These are phyloP conservation scores for Melocanna baccifera DNA, from an alignment of 176 grass and related monocot species.

Conservation along the genomic window DNA sequence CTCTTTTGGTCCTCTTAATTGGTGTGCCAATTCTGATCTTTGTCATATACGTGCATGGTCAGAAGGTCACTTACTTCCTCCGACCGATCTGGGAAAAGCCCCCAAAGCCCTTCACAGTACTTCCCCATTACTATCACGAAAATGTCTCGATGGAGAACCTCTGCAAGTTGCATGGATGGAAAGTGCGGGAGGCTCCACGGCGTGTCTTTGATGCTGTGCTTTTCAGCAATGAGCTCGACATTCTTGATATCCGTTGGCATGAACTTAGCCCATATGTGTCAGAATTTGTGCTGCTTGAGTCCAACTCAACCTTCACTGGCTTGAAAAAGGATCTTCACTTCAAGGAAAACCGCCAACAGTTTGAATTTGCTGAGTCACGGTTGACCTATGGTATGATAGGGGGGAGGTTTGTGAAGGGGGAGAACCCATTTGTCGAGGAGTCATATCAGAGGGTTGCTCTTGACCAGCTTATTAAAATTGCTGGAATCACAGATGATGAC, in stretches of 20 bases:
- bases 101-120: slow-evolving; percentile 68
- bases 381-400: slow-evolving; percentile 79
- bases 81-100: slow-evolving; percentile 84
- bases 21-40: slow-evolving; percentile 60
- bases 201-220: slow-evolving; percentile 81
- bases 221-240: slow-evolving; percentile 87
- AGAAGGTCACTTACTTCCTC: slow-evolving; percentile 93
- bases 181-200: slow-evolving; percentile 64
- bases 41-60: slow-evolving; percentile 65
- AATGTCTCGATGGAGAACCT: slow-evolving; percentile 76
- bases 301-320: slow-evolving; percentile 88
- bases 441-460: slow-evolving; percentile 84
- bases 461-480: slow-evolving; percentile 73
- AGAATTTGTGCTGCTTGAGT: slow-evolving; percentile 80
- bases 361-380: slow-evolving; percentile 70
- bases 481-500: slow-evolving; percentile 68
- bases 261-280: slow-evolving; percentile 81
- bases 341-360: slow-evolving; percentile 47
- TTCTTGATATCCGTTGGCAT: slow-evolving; percentile 80
- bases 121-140: slow-evolving; percentile 72
- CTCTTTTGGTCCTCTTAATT: slow-evolving; percentile 59
- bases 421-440: slow-evolving; percentile 93
- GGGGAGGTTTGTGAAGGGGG: slow-evolving; percentile 79
- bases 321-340: slow-evolving; percentile 73
- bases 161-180: slow-evolving; percentile 85